Evolutionary conservation across 306 rosid genomes (phyloP), one percentile per base, ranked within the genome.

Genomic region (Erythrophleum fordii): DNA sequence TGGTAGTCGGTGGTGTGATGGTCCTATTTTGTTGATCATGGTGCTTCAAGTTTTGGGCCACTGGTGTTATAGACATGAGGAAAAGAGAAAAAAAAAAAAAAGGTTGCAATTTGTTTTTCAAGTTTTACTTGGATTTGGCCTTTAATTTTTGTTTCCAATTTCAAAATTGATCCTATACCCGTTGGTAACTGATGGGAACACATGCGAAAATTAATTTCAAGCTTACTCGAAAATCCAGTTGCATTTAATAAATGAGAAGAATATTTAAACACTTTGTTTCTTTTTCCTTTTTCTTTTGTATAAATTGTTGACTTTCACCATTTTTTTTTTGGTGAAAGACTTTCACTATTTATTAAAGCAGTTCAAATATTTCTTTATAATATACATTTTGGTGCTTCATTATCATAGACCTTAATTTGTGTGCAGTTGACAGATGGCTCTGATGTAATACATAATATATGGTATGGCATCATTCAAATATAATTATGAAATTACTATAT

Each of bases 171-270:
- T 16, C 62, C 13, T 58, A n/a, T 45, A 58, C 65, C 52, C 31
- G 16, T 39, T 26, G 39, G 69, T 35, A 52, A 41, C 62, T 58
- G 16, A 68, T 6, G 61, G 5, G 13, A n/a, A 28, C 56, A 44
- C 44, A 59, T 20, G 49, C 59, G 8, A 28, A 45, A 64, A 48
- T 23, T n/a, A 37, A 31, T 55, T 77, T 41, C n/a, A 14, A 37
- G 44, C 71, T 79, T 46, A 45, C 29, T 58, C 39, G 17, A 23
- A 66, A 53, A 68, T 55, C 76, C 28, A 53, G n/a, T 52, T 39
- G 82, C 72, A 46, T 67, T 53, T 25, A 18, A 41, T 53, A 42
- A 53, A 68, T 76, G 48, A n/a, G 20, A 5, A 77, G 13, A 77
- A 52, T 64, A 23, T 77, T 77, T 52, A 77, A 58, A 14, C 45